Conservation (phyloP, 768 basidiomycete species). For the Lepiota brunneoincarnata region DNA sequence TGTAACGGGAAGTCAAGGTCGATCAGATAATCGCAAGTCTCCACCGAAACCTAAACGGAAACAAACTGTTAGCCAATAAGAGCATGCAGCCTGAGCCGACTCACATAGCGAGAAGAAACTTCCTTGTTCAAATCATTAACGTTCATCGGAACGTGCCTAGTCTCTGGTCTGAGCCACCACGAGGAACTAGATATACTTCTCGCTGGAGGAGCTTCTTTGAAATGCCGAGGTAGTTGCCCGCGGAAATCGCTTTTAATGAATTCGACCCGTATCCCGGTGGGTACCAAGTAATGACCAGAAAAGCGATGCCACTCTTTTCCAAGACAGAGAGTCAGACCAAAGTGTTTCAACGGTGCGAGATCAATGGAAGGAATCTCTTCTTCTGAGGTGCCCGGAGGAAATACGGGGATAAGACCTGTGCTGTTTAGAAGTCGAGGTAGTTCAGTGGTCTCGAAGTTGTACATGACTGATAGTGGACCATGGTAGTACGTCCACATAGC, state of each 20-base stretch:
- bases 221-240: conserved; percentile 86
- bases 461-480: conserved; percentile 72
- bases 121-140: conserved; percentile 91
- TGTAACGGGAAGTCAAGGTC: conserved; percentile 85
- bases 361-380: conserved; percentile 55
- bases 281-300: conserved; percentile 86
- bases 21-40: conserved; percentile 85
- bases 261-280: conserved; percentile 75
- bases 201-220: conserved; percentile 28
- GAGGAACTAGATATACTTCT: not conserved
- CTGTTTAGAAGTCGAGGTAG: conserved; percentile 79
- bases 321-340: conserved; percentile 77
- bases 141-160: conserved; percentile 53
- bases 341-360: conserved; percentile 61
- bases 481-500: conserved; percentile 91
- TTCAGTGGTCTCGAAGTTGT: conserved; percentile 72
- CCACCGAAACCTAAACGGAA: conserved; percentile 54
- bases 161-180: conserved; percentile 62
- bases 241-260: conserved; percentile 92
- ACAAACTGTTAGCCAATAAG: not conserved
- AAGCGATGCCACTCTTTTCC: conserved; percentile 98
- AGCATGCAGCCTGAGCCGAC: conserved; percentile 13
- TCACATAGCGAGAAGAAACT: conserved; percentile 74
- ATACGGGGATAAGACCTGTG: conserved; percentile 59
- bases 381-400: conserved; percentile 31